Evolutionary conservation across 2,329 filamentous ascomycete genomes (phyloP), one percentile per base, ranked within the genome.

Genomic region (Coniochaeta sp.): DNA sequence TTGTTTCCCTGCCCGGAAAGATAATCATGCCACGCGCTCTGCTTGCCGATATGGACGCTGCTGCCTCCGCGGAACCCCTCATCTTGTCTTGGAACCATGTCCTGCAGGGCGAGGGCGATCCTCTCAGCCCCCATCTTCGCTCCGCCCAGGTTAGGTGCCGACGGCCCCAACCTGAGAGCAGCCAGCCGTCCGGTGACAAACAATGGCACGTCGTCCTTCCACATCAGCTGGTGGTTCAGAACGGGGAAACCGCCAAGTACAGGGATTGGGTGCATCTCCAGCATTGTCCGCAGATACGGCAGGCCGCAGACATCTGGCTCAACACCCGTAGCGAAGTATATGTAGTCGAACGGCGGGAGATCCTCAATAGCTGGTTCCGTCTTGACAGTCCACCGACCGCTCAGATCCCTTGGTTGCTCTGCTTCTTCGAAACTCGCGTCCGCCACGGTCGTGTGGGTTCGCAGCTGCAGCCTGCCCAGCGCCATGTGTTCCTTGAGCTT

Each of bases 271-370:
- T 87, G 78, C 19, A 84, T 79, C 3, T 74, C 63, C 9, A 82
- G 72, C 68, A 93, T 82, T 0, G 75, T 81, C 60, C 83, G 73
- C 14, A 93, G 73, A 60, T 86, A 85, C 0, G 86, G 81, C 24
- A 92, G 76, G 1, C 77, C 77, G 1, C 73, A 68, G 28, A 91
- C 82, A 63, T 91, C 79, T 0, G 84, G 83, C 56, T 85, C 80
- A 42, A 89, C 82, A 0, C 90, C 90, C 0, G 90, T 93, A 16
- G 90, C 89, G 67, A 89, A 90, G 72, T 89, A 89, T 63, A 92
- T 84, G 71, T 88, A 89, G 70, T 92, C 79, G 55, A 87, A 80
- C 0, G 74, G 71, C 0, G 87, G 85, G 12, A 89, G 69, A 3
- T 72, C 68, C 0, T 73, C 73, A 16, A 84, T 76, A 0, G 79